Conservation (phyloP, 2,329 filamentous ascomycete genomes). For the Chalaropsis thielavioides region DNA sequence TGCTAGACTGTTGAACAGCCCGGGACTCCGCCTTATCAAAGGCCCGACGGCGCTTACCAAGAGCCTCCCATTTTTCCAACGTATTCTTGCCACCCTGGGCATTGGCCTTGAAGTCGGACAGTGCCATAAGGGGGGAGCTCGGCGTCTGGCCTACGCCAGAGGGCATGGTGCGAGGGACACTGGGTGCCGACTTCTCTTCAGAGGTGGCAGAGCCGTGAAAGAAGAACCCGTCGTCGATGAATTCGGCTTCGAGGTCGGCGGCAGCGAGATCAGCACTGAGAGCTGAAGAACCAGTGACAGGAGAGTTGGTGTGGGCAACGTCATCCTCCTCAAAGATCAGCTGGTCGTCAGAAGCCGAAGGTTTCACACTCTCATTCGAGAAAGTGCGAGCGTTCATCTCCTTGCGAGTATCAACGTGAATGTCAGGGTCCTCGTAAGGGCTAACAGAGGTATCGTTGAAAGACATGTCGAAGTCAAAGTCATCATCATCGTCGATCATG, state of each 20-base stretch:
- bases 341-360: slow-evolving; percentile 16
- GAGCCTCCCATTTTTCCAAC: slow-evolving; percentile 75
- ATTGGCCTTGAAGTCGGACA: background rate
- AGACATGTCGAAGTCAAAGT: slow-evolving; percentile 36
- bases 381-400: slow-evolving; percentile 60
- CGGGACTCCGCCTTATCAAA: slow-evolving; percentile 21
- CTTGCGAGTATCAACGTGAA: slow-evolving; percentile 38
- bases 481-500: slow-evolving; percentile 76
- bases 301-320: slow-evolving; percentile 23
- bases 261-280: slow-evolving; percentile 24
- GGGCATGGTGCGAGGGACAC: background rate
- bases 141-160: slow-evolving; percentile 25
- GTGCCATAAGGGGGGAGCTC: background rate
- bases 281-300: background rate
- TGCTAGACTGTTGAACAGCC: background rate
- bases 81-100: slow-evolving; percentile 21
- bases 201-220: slow-evolving; percentile 42
- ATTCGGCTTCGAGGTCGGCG: slow-evolving; percentile 46
- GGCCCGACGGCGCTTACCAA: slow-evolving; percentile 71
- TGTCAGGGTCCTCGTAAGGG: slow-evolving; percentile 13
- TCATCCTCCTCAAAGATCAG: slow-evolving; percentile 20
- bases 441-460: slow-evolving; percentile 6
- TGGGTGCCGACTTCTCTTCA: background rate
- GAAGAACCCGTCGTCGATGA: slow-evolving; percentile 56
- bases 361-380: slow-evolving; percentile 55